Conservation (phyloP, 2,329 filamentous ascomycete species). For the Penicillium corylophilum region DNA sequence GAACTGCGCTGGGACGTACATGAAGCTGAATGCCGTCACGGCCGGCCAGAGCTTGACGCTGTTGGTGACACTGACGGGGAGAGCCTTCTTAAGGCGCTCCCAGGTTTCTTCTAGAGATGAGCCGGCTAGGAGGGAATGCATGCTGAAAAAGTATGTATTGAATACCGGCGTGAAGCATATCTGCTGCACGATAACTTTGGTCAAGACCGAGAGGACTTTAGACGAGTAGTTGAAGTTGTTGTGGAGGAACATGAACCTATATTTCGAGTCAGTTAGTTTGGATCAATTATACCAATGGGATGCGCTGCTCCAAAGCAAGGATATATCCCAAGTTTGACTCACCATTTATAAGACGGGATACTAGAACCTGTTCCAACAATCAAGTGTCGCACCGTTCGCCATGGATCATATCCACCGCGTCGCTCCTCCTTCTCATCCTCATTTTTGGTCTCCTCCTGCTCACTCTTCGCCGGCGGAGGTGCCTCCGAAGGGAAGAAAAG, state of each 20-base stretch:
- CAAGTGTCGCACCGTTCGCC: constrained; percentile 68
- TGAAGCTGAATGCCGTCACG: constrained; percentile 82
- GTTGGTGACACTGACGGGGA: constrained; percentile 74
- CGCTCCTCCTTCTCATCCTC: constrained; percentile 39
- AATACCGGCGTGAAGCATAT: constrained; percentile 77
- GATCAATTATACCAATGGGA: not conserved
- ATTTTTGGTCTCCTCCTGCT: constrained; percentile 38
- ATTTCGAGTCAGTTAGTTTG: not conserved
- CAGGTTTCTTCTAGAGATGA: constrained; percentile 63
- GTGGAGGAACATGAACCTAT: constrained; percentile 76
- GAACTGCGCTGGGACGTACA: constrained; percentile 77
- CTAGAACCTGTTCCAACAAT: constrained; percentile 70
- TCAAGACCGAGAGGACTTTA: constrained; percentile 65
- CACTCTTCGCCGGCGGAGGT: constrained; percentile 35
- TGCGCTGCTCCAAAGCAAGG: not conserved
- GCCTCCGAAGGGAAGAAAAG: constrained; percentile 52
- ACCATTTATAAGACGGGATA: constrained; percentile 83
- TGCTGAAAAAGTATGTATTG: constrained; percentile 78
- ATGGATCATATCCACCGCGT: constrained; percentile 58
- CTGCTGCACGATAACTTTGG: constrained; percentile 81
- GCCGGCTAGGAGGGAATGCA: constrained; percentile 73
- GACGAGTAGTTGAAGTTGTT: constrained; percentile 81
- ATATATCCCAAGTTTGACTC: constrained; percentile 27
- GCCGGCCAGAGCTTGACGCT: constrained; percentile 85
- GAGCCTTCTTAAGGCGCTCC: constrained; percentile 70